phyloP scores from a whole-genome alignment of 106 monocot species.

The Allium cepa region DNA sequence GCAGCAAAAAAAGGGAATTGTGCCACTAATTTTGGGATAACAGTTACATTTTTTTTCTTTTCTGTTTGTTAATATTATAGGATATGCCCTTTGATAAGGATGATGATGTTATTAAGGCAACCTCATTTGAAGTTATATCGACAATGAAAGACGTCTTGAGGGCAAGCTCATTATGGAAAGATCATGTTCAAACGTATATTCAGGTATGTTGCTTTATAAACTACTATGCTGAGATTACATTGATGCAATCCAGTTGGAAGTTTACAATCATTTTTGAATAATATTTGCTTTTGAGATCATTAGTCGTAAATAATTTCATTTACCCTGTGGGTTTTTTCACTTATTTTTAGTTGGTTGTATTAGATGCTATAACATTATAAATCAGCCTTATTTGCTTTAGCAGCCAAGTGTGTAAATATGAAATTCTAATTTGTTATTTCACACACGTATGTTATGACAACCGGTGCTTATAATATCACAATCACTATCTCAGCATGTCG shows the following conservation, averaged over 20 bases:
- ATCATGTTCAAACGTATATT: constrained; percentile 86
- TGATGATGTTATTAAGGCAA: constrained; percentile 94
- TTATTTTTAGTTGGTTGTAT: too few relatives aligned
- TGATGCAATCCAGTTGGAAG: too few relatives aligned
- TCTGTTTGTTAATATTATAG: constrained; percentile 22
- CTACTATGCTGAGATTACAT: too few relatives aligned
- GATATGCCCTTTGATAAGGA: constrained; percentile 89
- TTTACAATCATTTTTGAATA: too few relatives aligned
- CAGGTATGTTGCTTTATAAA: constrained; percentile 29
- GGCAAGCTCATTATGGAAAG: constrained; percentile 85
- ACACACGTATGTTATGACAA: background rate
- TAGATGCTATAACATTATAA: too few relatives aligned
- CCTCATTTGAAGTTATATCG: constrained; percentile 96
- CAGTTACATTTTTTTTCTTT: background rate
- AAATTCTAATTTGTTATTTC: background rate
- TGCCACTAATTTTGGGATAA: constrained; percentile 67
- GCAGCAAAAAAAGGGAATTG: constrained; percentile 67
- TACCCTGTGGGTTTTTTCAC: too few relatives aligned
- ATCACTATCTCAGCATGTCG: constrained; percentile 38
- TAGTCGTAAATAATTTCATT: too few relatives aligned
- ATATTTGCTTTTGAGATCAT: too few relatives aligned
- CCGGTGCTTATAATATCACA: background rate
- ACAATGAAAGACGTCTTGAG: constrained; percentile 90
- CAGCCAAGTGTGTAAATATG: background rate
- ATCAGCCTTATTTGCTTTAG: too few relatives aligned